phyloP scores from a whole-genome alignment of 2,329 filamentous ascomycete genomes.

The Arthroderma sp. region DNA sequence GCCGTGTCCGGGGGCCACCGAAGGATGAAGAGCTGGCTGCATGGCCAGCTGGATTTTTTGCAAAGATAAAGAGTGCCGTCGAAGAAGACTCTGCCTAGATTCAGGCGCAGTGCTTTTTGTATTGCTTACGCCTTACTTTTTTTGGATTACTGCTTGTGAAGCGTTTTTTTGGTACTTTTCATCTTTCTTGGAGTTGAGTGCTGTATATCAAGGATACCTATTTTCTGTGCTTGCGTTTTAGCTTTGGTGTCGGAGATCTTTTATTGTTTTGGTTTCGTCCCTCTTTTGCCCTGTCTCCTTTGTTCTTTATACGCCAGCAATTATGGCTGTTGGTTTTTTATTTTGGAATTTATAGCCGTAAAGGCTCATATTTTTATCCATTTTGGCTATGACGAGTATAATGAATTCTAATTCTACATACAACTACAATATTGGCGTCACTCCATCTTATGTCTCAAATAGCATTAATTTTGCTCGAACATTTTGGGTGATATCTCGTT shows the following conservation, averaged over 20 bases:
- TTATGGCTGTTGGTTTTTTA: too few species aligned
- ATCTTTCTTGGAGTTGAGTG: conserved; percentile 1
- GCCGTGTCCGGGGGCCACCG: conserved; percentile 42
- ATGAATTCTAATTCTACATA: too few species aligned
- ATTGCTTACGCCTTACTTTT: neutral
- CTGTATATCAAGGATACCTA: neutral
- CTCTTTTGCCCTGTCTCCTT: neutral
- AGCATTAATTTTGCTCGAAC: too few species aligned
- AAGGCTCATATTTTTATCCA: too few species aligned
- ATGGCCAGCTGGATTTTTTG: conserved; percentile 37
- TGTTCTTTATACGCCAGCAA: too few species aligned
- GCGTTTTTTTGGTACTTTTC: conserved; percentile 8
- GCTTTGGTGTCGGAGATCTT: too few species aligned
- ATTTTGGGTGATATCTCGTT: too few species aligned
- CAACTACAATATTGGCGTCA: too few species aligned
- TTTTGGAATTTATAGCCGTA: too few species aligned
- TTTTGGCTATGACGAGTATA: too few species aligned
- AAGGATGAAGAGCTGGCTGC: conserved; percentile 41
- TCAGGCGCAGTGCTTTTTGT: too few species aligned
- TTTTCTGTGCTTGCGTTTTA: neutral
- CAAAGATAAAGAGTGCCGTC: conserved; percentile 33
- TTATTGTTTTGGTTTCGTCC: neutral
- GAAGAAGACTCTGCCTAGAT: conserved; percentile 28
- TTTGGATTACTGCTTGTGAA: conserved; percentile 5
- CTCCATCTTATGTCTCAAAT: too few species aligned